A percentile compares a stretch with the other conserved stretches of the same genome.
These are phyloP conservation scores for Vaccinium myrtillus DNA, from an alignment of 148 eudicot genomes.

Conservation along the genomic window DNA sequence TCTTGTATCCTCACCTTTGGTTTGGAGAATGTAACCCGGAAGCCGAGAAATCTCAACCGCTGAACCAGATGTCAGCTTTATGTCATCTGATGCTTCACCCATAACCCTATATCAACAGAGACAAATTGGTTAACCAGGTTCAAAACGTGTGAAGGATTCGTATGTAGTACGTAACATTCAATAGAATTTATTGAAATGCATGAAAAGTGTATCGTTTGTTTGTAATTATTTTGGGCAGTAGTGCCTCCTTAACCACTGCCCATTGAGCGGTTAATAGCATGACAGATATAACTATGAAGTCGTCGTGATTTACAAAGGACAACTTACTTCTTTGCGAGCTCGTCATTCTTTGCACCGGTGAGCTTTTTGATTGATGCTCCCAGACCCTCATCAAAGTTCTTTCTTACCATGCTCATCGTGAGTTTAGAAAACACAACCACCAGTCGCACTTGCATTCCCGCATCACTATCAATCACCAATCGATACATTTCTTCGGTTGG, in stretches of 20 bases:
- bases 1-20: slow-evolving; percentile 31
- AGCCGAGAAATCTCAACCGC: slow-evolving; percentile 46
- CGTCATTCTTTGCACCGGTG: slow-evolving; percentile 44
- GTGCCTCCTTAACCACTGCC: background rate
- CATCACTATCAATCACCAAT: slow-evolving; percentile 42
- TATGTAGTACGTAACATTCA: background rate
- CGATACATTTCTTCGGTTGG: slow-evolving; percentile 53
- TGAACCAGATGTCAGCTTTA: slow-evolving; percentile 44
- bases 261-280: background rate
- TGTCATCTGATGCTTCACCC: slow-evolving; percentile 53
- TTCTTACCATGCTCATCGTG: slow-evolving; percentile 53
- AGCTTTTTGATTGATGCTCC: slow-evolving; percentile 55
- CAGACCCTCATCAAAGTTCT: slow-evolving; percentile 48
- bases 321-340: slow-evolving; percentile 45
- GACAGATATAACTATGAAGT: background rate
- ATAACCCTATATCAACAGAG: slow-evolving; percentile 34
- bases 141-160: background rate
- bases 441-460: slow-evolving; percentile 38
- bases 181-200: background rate
- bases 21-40: slow-evolving; percentile 50
- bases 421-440: slow-evolving; percentile 42
- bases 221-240: background rate
- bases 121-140: background rate
- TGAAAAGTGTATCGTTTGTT: background rate
- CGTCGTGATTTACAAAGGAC: background rate